A percentile compares a stretch with the other conserved stretches of the same genome.
phyloP scores from a whole-genome alignment of 2,329 filamentous ascomycete species.

The Ophiostoma perfectum region DNA sequence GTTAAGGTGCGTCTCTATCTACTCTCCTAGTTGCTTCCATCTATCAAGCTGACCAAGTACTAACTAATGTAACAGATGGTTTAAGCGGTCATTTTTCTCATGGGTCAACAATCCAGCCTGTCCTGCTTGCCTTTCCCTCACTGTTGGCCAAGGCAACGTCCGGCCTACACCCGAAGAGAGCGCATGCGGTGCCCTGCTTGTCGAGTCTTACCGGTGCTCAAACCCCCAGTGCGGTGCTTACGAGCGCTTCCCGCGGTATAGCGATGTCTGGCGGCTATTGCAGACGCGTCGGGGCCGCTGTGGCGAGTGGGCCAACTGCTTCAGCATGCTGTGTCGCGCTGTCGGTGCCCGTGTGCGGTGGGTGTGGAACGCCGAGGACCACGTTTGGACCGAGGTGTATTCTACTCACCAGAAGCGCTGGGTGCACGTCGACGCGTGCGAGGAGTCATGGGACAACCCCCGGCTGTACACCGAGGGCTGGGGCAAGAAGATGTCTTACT shows the following conservation, averaged over 20 bases:
- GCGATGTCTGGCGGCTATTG: constrained; percentile 87
- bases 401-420: constrained; percentile 88
- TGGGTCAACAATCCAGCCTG: constrained; percentile 97
- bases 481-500: constrained; percentile 95
- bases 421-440: constrained; percentile 95
- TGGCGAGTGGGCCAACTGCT: constrained; percentile 98
- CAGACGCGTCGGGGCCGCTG: constrained; percentile 80
- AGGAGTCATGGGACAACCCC: constrained; percentile 93
- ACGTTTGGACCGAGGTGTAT: constrained; percentile 97
- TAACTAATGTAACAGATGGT: constrained; percentile 60
- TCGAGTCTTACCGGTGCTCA: constrained; percentile 87
- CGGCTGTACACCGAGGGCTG: constrained; percentile 89
- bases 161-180: constrained; percentile 82
- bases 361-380: constrained; percentile 98
- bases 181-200: constrained; percentile 77
- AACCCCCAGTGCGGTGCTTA: constrained; percentile 66
- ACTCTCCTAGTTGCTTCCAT: neutral
- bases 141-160: constrained; percentile 75
- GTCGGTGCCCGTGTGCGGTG: constrained; percentile 86
- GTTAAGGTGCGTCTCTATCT: constrained; percentile 57
- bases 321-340: constrained; percentile 94
- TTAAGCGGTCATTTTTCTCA: constrained; percentile 88
- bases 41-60: neutral
- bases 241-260: constrained; percentile 85
- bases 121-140: constrained; percentile 73